Base-by-base conservation (phyloP, 495 filamentous ascomycete genomes). In the Daldinia bambusicola region DNA sequence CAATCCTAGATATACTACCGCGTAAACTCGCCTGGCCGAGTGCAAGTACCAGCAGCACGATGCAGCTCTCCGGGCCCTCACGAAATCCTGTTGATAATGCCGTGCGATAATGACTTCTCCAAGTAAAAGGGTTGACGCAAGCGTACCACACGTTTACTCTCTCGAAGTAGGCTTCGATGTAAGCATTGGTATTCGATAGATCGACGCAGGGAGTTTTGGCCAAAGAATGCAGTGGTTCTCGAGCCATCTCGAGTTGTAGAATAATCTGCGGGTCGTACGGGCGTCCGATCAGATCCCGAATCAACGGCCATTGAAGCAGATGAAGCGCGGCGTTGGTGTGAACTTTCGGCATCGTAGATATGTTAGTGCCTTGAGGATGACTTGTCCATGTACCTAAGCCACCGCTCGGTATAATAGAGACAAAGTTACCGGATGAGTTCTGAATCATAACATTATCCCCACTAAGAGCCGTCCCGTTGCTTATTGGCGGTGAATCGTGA, bases 81-180 rank as follows among this genome's bases (percentile, higher is more conserved):
- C 89, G 88, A 70, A 94, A 93, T 6, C 89, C 87, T 64, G 87
- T 87, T 0, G 90, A 89, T 2, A 92, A 82, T 0, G 92, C 92
- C 6, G 84, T 89, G 18, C 85, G 83, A 76, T 94, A 94, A 77
- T 92, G 89, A 63, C 85, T 87, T n/a, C 85, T 83, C 92, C 92
- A 95, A 18, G 88, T 91, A 78, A 90, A 92, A 22, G 92, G 92
- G 77, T 93, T 94, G 59, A 95, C 91, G 77, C 90, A 92, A 36
- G 92, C 92, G 69, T 94, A 94, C 91, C 92, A 95, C 5, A 92
- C 85, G 74, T 94, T 94, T 62, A 92, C 92, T 26, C 89, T 84
- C 48, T 90, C 87, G 70, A 95, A 95, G 79, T 91, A 94, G 8
- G 91, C 86, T 74, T 89, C 87, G 55, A 92, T 88, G 78, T 93